These are phyloP conservation scores for Hericium coralloides DNA, from an alignment of 768 basidiomycete species.

Conservation along the genomic window DNA sequence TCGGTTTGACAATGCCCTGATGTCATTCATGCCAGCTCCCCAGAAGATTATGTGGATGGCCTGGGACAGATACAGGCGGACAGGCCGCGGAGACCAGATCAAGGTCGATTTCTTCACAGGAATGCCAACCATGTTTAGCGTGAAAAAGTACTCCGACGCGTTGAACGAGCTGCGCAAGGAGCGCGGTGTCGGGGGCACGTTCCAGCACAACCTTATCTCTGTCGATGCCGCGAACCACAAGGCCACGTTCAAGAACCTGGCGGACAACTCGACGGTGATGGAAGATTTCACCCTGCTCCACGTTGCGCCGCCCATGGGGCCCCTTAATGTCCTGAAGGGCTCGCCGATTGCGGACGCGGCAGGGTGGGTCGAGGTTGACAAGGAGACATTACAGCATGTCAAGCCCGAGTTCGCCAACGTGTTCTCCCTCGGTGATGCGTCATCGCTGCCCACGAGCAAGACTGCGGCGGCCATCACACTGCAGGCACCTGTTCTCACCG, in stretches of 20 bases:
- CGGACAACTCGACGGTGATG: conserved; percentile 56
- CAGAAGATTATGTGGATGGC: conserved; percentile 98
- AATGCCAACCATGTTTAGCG: conserved; percentile 93
- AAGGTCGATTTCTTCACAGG: conserved; percentile 79
- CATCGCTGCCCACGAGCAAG: conserved; percentile 89
- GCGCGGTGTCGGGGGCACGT: conserved; percentile 73
- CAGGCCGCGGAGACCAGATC: conserved; percentile 47
- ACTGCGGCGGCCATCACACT: conserved; percentile 91
- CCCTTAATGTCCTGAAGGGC: conserved; percentile 68
- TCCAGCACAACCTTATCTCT: conserved; percentile 75
- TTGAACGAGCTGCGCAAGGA: conserved; percentile 67
- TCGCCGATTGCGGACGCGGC: conserved; percentile 71
- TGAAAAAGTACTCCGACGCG: conserved; percentile 92
- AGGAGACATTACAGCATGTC: conserved; percentile 70
- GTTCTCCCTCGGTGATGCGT: conserved; percentile 89
- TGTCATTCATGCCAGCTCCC: conserved; percentile 38
- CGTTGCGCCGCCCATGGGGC: conserved; percentile 88
- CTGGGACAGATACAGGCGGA: conserved; percentile 69
- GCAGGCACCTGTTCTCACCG: conserved; percentile 83
- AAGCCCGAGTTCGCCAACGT: conserved; percentile 77
- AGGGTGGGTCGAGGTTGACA: conserved; percentile 88
- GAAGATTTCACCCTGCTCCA: conserved; percentile 81
- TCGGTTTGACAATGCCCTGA: too few species aligned
- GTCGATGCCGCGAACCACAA: conserved; percentile 62
- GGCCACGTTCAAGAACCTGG: conserved; percentile 74